Evolutionary conservation across 192 early-diverging fungal species (phyloP).

Genomic region (Podila horticola): DNA sequence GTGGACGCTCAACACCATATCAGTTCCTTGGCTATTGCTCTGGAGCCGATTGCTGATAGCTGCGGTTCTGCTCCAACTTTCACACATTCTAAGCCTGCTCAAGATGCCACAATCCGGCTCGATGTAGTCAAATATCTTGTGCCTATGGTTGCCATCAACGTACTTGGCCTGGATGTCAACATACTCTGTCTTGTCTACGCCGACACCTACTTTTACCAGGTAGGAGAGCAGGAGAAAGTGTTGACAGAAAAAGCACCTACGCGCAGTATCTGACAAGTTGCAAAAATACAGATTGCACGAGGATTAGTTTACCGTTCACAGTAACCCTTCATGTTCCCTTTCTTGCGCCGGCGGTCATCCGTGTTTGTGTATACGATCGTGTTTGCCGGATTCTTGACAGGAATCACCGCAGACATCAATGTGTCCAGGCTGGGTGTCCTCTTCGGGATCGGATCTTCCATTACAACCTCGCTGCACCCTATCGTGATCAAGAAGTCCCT

Average conservation of each 20-base stretch:
- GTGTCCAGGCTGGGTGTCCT: slow-evolving; percentile 50
- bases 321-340: slow-evolving; percentile 52
- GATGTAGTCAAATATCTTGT: slow-evolving; percentile 31
- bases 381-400: slow-evolving; percentile 62
- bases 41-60: slow-evolving; percentile 65
- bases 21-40: slow-evolving; percentile 61
- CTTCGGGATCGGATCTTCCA: slow-evolving; percentile 59
- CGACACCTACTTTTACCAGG: slow-evolving; percentile 70
- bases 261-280: no score
- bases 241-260: background rate
- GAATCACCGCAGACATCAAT: slow-evolving; percentile 50
- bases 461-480: slow-evolving; percentile 65
- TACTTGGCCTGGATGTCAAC: slow-evolving; percentile 65
- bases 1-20: slow-evolving; percentile 61
- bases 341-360: slow-evolving; percentile 50
- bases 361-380: slow-evolving; percentile 57
- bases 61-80: slow-evolving; percentile 50
- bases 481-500: slow-evolving; percentile 67
- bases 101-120: slow-evolving; percentile 41
- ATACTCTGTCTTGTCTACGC: slow-evolving; percentile 67
- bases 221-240: slow-evolving; percentile 1
- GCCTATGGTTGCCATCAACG: slow-evolving; percentile 62
- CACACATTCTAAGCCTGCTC: slow-evolving; percentile 36
- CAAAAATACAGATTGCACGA: slow-evolving; percentile 55
- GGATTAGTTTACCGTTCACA: slow-evolving; percentile 67